Evolutionary conservation across 192 early-diverging fungal genomes (phyloP), one percentile per base, ranked within the genome.

Genomic region (Coemansia sp.): DNA sequence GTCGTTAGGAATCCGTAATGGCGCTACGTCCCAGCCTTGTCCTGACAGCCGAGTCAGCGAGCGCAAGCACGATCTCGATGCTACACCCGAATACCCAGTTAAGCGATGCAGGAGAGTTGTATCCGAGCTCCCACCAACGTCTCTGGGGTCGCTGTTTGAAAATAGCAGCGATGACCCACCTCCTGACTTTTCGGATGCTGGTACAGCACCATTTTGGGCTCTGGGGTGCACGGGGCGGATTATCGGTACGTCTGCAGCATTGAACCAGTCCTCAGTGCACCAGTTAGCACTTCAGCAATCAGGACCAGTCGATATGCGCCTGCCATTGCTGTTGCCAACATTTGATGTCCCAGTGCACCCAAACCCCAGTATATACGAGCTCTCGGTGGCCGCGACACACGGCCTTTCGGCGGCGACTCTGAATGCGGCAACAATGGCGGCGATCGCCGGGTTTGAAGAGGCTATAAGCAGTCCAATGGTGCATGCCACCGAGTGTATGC

Each of bases 21-120:
- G 60, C 19, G 40, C 59, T 11, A 54, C 13, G 6, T 24, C 56
- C 3, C 67, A 50, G 34, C 50, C 59, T 31, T 14, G 45, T 6
- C 41, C 56, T 3, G 33, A 36, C 1, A 40, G 3, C 39, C 29
- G 40, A 17, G 17, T 35, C 57, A 39, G 48, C 24, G 66, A 36
- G 35, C 78, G 74, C 61, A 81, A 81, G 51, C 74, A 75, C 45
- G 51, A 13, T 21, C 44, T 63, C 24, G 57, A 60, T 34, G 14
- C 34, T 21, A 54, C 60, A 5, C 39, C 37, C 29, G 68, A 63
- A 4, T 36, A 57, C n/a, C 65, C 79, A 2, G 48, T 67, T 10
- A 82, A 82, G 40, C 63, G 75, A 33, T 70, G 44, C 42, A 65
- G 75, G 6, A 56, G 79, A 24, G 79, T 82, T 5, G 68, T 77